phyloP scores from a whole-genome alignment of 2,329 filamentous ascomycete species.

The Xylariaceae sp. region DNA sequence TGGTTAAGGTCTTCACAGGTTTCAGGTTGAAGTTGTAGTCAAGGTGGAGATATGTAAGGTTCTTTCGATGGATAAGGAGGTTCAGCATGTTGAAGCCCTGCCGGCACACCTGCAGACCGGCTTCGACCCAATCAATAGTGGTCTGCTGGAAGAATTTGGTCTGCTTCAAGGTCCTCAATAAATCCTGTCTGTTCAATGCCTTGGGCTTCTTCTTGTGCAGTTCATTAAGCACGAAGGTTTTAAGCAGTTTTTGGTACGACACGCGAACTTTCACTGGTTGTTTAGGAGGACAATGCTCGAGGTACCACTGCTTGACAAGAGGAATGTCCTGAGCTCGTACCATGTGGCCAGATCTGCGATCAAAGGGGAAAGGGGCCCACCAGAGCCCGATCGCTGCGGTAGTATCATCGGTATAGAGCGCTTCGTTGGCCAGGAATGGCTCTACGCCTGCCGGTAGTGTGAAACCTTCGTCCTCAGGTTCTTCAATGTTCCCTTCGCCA shows the following conservation, averaged over 20 bases:
- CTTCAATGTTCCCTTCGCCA: constrained; percentile 76
- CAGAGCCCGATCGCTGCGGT: constrained; percentile 90
- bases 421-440: constrained; percentile 89
- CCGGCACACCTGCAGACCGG: constrained; percentile 94
- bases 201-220: constrained; percentile 96
- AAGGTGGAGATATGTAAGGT: constrained; percentile 95
- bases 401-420: constrained; percentile 88
- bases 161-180: constrained; percentile 87
- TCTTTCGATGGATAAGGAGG: constrained; percentile 95
- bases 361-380: constrained; percentile 98
- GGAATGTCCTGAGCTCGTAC: constrained; percentile 97
- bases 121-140: constrained; percentile 98
- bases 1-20: constrained; percentile 97
- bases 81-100: constrained; percentile 99
- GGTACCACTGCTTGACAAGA: constrained; percentile 96
- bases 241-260: constrained; percentile 96
- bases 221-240: constrained; percentile 95
- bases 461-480: constrained; percentile 82
- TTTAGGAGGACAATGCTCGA: constrained; percentile 87
- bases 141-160: constrained; percentile 99
- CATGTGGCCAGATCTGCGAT: constrained; percentile 93
- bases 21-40: constrained; percentile 99
- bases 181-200: constrained; percentile 91
- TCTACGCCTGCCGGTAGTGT: constrained; percentile 79
- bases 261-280: constrained; percentile 97